Evolutionary conservation across 768 basidiomycete genomes (phyloP), one percentile per base, ranked within the genome.

Genomic region (Tylopilus vinaceipallidus): DNA sequence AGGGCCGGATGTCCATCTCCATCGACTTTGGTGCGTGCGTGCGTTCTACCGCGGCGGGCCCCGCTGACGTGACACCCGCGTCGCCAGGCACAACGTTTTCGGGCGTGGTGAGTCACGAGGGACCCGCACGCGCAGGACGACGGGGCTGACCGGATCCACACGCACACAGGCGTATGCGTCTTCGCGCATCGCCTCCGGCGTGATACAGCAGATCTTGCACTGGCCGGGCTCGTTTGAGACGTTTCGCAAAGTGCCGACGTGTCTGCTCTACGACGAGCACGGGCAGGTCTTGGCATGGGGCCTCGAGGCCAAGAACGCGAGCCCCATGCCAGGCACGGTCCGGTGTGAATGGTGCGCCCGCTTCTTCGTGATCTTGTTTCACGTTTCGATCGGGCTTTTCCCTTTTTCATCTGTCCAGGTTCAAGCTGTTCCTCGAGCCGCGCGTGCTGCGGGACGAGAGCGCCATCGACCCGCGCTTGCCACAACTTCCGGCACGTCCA

Each of bases 211-310:
- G 62, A 91, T 94, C 47, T 68, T 94, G 16, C 79, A 80, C 51
- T 94, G 91, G 91, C 91, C 88, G 0, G 89, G 88, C 6, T 86
- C 86, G 3, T 79, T 83, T 55, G 91, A 93, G 68, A 91, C 86
- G 1, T 93, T 89, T 73, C 76, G 90, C 61, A 93, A 94, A 72
- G 84, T 79, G 34, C 88, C 91, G 2, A 93, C 92, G 1, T 93
- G 91, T 67, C 73, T 95, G 30, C 66, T 93, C 14, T 95, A 93
- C 54, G 83, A 90, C 55, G 81, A 85, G 37, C 68, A 73, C 27
- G 90, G 89, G 0, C 77, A 77, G 52, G 83, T 93, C 2, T 59
- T 90, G 20, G 85, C 88, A 6, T 94, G 91, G 91, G 91, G 91
- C 1, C 69, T 92, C 42, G 88, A 92, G 71, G 91, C 91, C 3